Base-by-base conservation (phyloP, 257 asterid species). In the Phtheirospermum japonicum region DNA sequence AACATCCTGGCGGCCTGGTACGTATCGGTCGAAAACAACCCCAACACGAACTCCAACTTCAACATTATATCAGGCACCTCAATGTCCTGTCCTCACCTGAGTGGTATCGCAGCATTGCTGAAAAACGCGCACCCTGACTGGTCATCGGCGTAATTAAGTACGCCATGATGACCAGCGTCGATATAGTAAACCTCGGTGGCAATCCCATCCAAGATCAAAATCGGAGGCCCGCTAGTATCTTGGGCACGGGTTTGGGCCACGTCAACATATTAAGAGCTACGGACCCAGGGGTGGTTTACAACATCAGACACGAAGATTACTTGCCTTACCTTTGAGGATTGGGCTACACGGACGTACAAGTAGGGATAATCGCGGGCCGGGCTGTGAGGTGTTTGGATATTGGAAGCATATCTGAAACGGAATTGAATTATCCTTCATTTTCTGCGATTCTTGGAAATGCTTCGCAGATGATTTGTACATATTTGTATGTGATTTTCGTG, bases 1-100 rank as follows among this genome's bases (percentile, higher is more conserved):
- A 73, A 70, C 69, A 77, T 77, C 59, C 75, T 77, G 3, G 82
- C 82, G 1, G 82, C 76, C 8, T 77, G 77, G 82, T 61, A 52
- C 8, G 12, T 14, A 11, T 70, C 79, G 0, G 70, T 77, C 0
- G 77, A 70, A n/a, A 73, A 70, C 59, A 69, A 64, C 19, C 8
- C 43, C n/a, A 36, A 19, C 36, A 51, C 79, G 1, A 73, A 73
- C 3, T 57, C 73, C 13, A 73, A 58, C 4, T 77, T 77, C 74
- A 77, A 77, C 65, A 68, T 39, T 9, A 39, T 39, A 39, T 39
- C 46, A 2, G 46, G 46, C 4, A 39, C 46, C 46, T 39, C 46
- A 4, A 75, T 78, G 83, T 42, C 80, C 0, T 71, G 78, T 26
- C 83, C 80, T 4, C 83, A 78, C 48, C 78, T 75, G 4, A 65